Conservation (phyloP, 83 land plant species). For the Larix sibirica region DNA sequence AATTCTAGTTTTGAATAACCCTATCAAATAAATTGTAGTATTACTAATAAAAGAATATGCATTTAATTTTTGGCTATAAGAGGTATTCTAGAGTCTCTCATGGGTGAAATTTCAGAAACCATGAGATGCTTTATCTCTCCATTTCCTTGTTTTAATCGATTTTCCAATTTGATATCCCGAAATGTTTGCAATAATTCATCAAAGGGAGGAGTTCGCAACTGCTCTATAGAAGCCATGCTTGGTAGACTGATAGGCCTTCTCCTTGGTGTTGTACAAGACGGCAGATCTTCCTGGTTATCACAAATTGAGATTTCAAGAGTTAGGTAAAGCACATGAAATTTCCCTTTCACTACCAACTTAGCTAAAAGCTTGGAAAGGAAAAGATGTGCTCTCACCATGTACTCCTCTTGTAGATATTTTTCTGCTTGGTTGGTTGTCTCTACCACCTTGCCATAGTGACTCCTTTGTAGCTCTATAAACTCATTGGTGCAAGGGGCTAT, state of each 20-base stretch:
- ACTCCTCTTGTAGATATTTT: conserved; percentile 42
- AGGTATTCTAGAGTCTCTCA: conserved; percentile 16
- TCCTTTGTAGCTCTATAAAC: conserved; percentile 24
- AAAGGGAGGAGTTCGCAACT: conserved; percentile 30
- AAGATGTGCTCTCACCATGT: conserved; percentile 32
- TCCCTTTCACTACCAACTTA: background rate
- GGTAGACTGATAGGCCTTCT: conserved; percentile 38
- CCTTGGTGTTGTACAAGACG: conserved; percentile 32
- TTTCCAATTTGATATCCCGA: conserved; percentile 13
- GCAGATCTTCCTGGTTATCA: conserved; percentile 50
- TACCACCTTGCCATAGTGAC: conserved; percentile 29
- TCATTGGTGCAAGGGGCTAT: conserved; percentile 25
- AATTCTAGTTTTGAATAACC: no score
- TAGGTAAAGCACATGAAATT: background rate
- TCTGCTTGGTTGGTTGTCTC: conserved; percentile 32
- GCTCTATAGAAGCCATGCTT: conserved; percentile 51
- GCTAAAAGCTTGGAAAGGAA: background rate
- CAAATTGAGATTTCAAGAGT: background rate
- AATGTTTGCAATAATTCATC: conserved; percentile 20
- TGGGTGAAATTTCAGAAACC: background rate
- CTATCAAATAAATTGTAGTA: no score
- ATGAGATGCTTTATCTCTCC: conserved; percentile 11
- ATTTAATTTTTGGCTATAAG: conserved; percentile 10
- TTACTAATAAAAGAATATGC: no score
- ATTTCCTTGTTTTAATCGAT: conserved; percentile 17